Evolutionary conservation across 345 rosid species (phyloP).

Genomic region (Cardiospermum halicacabum): DNA sequence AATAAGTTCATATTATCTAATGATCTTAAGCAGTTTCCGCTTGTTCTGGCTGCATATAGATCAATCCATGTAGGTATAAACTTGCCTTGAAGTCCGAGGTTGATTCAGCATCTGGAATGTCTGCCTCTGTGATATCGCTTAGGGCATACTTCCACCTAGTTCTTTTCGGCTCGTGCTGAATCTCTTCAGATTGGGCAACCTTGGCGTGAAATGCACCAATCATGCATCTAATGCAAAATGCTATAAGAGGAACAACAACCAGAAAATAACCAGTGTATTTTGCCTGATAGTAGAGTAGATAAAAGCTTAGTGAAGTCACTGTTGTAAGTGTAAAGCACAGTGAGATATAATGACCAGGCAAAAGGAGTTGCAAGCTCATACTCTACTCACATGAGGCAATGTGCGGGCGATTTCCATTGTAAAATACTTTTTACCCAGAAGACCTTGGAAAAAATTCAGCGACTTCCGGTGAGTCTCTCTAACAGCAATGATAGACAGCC

Average conservation of each 20-base stretch:
- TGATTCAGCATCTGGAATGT: slow-evolving; percentile 12
- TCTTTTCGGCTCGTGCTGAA: slow-evolving; percentile 13
- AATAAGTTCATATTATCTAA: neutral
- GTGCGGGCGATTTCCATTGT: slow-evolving; percentile 10
- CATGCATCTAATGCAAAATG: slow-evolving; percentile 38
- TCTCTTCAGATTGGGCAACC: slow-evolving; percentile 12
- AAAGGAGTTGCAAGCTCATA: neutral
- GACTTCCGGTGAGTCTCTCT: neutral
- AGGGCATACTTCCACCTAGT: slow-evolving; percentile 37
- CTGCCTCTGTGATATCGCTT: slow-evolving; percentile 18
- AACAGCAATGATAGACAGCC: neutral
- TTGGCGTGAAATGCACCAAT: slow-evolving; percentile 21
- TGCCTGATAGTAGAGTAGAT: slow-evolving; percentile 25
- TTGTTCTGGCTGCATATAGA: neutral
- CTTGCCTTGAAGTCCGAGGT: slow-evolving; percentile 18
- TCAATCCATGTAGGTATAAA: neutral
- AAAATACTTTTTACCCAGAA: slow-evolving; percentile 11
- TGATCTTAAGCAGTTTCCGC: neutral
- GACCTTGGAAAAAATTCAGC: slow-evolving; percentile 6
- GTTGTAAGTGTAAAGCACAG: neutral
- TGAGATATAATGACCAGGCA: neutral
- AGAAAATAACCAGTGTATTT: slow-evolving; percentile 33
- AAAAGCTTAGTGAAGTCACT: slow-evolving; percentile 15
- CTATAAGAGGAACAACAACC: slow-evolving; percentile 34
- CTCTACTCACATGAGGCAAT: slow-evolving; percentile 28